Evolutionary conservation across 345 rosid genomes (phyloP), one percentile per base, ranked within the genome.

Genomic region (Conringia planisiliqua): DNA sequence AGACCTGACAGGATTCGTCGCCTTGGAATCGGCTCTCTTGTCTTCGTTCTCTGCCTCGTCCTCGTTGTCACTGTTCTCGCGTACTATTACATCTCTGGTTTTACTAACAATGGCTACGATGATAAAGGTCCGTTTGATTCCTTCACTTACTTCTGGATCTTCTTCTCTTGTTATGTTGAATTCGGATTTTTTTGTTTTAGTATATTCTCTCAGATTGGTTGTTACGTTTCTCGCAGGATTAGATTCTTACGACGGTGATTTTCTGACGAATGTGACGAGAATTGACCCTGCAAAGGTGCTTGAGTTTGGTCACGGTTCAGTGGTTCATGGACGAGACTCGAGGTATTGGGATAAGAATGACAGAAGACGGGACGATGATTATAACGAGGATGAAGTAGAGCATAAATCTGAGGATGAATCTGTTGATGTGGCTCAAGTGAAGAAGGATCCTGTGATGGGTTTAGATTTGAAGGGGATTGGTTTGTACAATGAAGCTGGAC

Each of bases 321-420:
- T 80, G 20, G 51, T 77, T 26, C 92, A 86, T 63, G 98, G 93
- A 42, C 80, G 93, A 20, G 98, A 94, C 82, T 94, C 98, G 3
- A 85, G 97, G 75, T 84, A 84, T 78, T 91, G 98, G 97, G 98
- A 94, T 78, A 85, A 72, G 83, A 97, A 94, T 79, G 98, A 91
- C 74, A 85, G 98, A 82, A 90, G 98, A 79, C 82, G 97, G 68
- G 97, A 94, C 81, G 84, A 69, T 66, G 99, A 95, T 74, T 95
- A 92, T 47, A 76, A 81, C 59, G 96, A 86, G 81, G 96, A 87
- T 63, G 85, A 33, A 17, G 83, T 83, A 26, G 83, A 86, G 30
- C 83, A 76, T 64, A 71, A 72, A 10, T 72, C 66, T 71, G 75
- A 62, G 62, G 39, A 35, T 35, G 2, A 8, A 35, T 71, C 85